Evolutionary conservation across 2,329 filamentous ascomycete species (phyloP).

Genomic region (Verticillium tricorpus): DNA sequence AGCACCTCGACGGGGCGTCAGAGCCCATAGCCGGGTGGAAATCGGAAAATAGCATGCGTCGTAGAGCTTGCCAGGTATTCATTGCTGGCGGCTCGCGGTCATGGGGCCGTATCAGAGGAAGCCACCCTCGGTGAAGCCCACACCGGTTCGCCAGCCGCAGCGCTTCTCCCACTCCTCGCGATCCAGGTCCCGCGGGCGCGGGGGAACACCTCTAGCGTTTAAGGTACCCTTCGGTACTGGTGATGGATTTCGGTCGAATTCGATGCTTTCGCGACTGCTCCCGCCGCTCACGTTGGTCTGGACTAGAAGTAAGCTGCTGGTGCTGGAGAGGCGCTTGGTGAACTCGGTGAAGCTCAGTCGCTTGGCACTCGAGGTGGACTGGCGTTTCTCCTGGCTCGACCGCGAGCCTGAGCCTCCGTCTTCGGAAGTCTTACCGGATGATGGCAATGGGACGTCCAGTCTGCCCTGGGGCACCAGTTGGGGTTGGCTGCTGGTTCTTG

Average conservation of each 20-base stretch:
- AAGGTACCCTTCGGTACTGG: conserved; percentile 25
- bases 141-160: conserved; percentile 54
- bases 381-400: conserved; percentile 39
- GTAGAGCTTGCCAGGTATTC: background rate
- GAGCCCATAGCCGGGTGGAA: background rate
- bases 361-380: conserved; percentile 51
- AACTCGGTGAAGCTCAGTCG: conserved; percentile 59
- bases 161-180: conserved; percentile 34
- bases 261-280: conserved; percentile 44
- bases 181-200: conserved; percentile 28
- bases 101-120: conserved; percentile 41
- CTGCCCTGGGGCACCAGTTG: conserved; percentile 28
- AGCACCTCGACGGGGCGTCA: background rate
- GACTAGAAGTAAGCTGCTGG: conserved; percentile 54
- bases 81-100: background rate
- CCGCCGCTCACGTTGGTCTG: conserved; percentile 49
- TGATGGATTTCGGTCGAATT: conserved; percentile 35
- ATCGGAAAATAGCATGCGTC: background rate
- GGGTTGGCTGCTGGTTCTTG: conserved; percentile 45
- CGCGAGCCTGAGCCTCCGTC: conserved; percentile 24
- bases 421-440: conserved; percentile 24
- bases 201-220: conserved; percentile 23
- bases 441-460: conserved; percentile 16
- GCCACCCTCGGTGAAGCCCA: conserved; percentile 50
- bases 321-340: conserved; percentile 55